Percentiles rank a stretch among this genome's conserved stretches.
These are phyloP conservation scores for Physcomitrium patens DNA, from an alignment of 225 moss, liverwort and hornwort genomes.

Conservation along the genomic window DNA sequence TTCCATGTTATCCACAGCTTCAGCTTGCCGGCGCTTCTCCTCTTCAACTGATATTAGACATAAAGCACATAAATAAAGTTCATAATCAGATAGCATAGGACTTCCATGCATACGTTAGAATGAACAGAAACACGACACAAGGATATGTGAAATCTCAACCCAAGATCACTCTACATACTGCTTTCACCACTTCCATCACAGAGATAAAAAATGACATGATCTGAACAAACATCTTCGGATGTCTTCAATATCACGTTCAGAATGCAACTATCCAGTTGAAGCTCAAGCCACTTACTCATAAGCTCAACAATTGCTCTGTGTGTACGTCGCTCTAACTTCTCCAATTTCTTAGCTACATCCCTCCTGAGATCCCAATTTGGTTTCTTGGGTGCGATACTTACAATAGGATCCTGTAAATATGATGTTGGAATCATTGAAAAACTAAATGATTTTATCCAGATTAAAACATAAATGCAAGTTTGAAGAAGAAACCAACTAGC, in stretches of 20 bases:
- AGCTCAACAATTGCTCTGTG: slow-evolving; percentile 91
- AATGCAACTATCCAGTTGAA: slow-evolving; percentile 19
- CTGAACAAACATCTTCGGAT: neutral
- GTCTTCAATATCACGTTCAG: slow-evolving; percentile 15
- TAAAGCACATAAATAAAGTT: slow-evolving; percentile 23
- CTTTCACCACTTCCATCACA: neutral
- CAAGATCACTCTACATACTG: neutral
- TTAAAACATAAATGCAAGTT: neutral
- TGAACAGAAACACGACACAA: slow-evolving; percentile 12
- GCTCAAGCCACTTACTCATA: slow-evolving; percentile 68
- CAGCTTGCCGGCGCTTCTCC: slow-evolving; percentile 61
- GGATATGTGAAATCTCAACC: neutral
- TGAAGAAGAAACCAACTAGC: neutral
- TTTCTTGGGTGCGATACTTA: slow-evolving; percentile 99
- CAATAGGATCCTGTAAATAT: slow-evolving; percentile 76
- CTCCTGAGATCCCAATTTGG: slow-evolving; percentile 97
- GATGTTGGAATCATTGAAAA: neutral
- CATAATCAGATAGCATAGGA: neutral
- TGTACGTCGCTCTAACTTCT: slow-evolving; percentile 93
- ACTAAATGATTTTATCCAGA: neutral
- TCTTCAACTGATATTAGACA: slow-evolving; percentile 50
- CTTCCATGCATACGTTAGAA: neutral
- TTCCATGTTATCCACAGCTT: slow-evolving; percentile 43
- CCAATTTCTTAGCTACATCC: slow-evolving; percentile 95
- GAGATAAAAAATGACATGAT: neutral